phyloP scores from a whole-genome alignment of 1,139 yeast genomes.

The Suhomyces bolitotheri region DNA sequence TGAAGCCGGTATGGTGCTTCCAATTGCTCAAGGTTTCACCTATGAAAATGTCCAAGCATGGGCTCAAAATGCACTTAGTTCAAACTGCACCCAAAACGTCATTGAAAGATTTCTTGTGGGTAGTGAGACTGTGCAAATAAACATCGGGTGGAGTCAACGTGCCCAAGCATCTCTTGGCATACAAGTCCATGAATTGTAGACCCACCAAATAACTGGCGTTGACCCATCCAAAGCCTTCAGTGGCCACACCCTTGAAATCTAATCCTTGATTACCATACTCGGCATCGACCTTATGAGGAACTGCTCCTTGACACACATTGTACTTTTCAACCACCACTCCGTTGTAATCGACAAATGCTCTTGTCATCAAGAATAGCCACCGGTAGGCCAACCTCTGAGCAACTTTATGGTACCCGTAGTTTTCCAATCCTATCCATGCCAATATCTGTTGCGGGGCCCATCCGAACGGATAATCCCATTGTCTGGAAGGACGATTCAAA shows the following conservation, averaged over 20 bases:
- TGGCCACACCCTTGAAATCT: conserved; percentile 89
- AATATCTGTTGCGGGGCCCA: conserved; percentile 99
- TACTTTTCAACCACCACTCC: conserved; percentile 97
- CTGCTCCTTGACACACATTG: conserved; percentile 79
- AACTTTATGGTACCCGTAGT: conserved; percentile 68
- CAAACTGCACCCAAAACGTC: background rate
- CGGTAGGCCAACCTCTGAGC: conserved; percentile 77
- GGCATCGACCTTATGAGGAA: conserved; percentile 91
- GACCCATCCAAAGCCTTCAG: conserved; percentile 98
- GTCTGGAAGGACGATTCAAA: conserved; percentile 76
- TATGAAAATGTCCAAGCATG: too few relatives aligned
- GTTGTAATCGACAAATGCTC: conserved; percentile 89
- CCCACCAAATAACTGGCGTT: conserved; percentile 85
- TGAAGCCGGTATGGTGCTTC: too few relatives aligned
- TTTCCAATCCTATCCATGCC: conserved; percentile 83
- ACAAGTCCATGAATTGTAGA: conserved; percentile 62
- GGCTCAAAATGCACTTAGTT: too few relatives aligned
- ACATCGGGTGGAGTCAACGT: conserved; percentile 77
- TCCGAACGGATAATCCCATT: conserved; percentile 98
- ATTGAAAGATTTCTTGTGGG: background rate
- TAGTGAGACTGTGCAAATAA: conserved; percentile 43
- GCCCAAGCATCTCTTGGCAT: conserved; percentile 78
- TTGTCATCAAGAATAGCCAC: conserved; percentile 88
- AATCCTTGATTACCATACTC: conserved; percentile 98
- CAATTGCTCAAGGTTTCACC: too few relatives aligned